phyloP scores from a whole-genome alignment of 805 yeast genomes.

The Blastobotrys chiropterorum region DNA sequence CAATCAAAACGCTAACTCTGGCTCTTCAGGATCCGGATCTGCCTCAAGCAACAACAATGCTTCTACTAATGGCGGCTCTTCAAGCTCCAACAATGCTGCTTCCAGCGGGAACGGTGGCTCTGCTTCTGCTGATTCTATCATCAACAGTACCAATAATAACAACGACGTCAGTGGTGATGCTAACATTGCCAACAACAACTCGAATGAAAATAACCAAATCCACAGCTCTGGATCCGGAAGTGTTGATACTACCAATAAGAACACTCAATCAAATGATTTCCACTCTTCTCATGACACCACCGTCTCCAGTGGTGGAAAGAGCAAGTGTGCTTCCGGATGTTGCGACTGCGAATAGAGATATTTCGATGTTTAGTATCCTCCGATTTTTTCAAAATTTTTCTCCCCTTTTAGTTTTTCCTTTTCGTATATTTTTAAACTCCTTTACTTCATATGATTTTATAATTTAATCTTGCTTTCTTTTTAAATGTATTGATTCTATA shows the following conservation, averaged over 20 bases:
- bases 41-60: background rate
- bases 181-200: background rate
- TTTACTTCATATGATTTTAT: too few species aligned
- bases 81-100: background rate
- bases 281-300: background rate
- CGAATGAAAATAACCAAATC: background rate
- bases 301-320: background rate
- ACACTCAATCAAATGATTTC: background rate
- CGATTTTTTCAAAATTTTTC: background rate
- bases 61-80: background rate
- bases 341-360: background rate
- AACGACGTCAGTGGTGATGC: background rate
- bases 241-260: background rate
- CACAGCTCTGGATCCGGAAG: background rate
- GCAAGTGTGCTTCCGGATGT: background rate
- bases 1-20: background rate
- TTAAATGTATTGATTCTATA: background rate
- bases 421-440: background rate
- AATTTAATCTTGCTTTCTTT: background rate
- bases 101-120: background rate
- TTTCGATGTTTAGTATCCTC: background rate
- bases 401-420: too few species aligned
- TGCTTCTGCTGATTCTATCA: background rate
- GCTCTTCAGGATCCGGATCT: background rate
- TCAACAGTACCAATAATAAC: background rate